Evolutionary conservation across 176 grass and related monocot species (phyloP).

Genomic region (Cenchrus purpureus): DNA sequence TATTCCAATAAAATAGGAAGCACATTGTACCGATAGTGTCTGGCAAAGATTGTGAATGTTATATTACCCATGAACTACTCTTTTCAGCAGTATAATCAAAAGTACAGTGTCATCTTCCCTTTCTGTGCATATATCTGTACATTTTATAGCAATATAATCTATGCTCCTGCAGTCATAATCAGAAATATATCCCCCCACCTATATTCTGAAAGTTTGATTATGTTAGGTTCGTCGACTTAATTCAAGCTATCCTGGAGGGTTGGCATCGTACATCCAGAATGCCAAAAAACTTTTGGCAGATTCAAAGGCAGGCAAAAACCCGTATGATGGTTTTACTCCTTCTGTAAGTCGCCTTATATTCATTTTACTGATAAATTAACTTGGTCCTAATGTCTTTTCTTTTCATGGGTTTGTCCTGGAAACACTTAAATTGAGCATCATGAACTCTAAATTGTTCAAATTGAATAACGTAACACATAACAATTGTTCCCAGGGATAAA

Average conservation of each 20-base stretch:
- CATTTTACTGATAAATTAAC: not conserved
- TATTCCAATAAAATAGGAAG: conserved; percentile 1
- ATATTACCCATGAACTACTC: not conserved
- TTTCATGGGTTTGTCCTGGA: not conserved
- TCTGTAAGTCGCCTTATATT: conserved; percentile 60
- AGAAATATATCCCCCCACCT: not conserved
- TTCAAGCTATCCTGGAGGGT: conserved; percentile 89
- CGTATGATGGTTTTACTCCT: conserved; percentile 86
- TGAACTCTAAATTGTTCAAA: not conserved
- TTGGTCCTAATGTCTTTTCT: not conserved
- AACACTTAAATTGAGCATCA: not conserved
- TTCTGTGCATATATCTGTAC: not conserved
- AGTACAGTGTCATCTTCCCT: not conserved
- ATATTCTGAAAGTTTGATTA: not conserved
- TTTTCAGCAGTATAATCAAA: not conserved
- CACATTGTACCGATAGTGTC: not conserved
- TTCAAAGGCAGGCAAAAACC: conserved; percentile 90
- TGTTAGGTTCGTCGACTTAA: conserved; percentile 67
- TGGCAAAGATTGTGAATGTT: not conserved
- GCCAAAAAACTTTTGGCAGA: conserved; percentile 85
- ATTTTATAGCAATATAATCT: not conserved
- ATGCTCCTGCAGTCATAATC: not conserved
- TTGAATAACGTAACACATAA: not conserved
- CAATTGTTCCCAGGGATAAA: not conserved
- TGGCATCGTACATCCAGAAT: conserved; percentile 80